Base-by-base conservation (phyloP, 2,329 filamentous ascomycete species). In the Orbilia brochopaga region DNA sequence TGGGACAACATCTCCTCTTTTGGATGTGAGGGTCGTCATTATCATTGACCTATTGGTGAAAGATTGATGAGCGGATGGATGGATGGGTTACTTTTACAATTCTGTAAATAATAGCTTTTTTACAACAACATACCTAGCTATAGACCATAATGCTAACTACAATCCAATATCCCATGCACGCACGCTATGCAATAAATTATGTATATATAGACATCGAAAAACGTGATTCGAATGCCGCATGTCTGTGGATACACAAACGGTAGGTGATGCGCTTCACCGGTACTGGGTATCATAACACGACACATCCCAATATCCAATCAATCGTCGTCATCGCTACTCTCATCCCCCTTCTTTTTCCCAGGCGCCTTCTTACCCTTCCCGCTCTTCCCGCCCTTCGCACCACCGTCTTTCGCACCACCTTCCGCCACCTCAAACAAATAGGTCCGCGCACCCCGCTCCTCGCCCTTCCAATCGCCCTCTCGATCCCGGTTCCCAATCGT, bases 391-490 rank as follows among this genome's bases (percentile, higher is more conserved):
- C 54, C 32, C 21, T 32, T 32, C 40, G 30, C 50, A 50, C 65
- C 23, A 74, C 51, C 27, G 19, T 70, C 48, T 17, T 60, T 44
- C 63, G 54, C 24, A 70, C 57, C 62, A 67, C 72, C 35, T 35
- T 66, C 67, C 24, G 51, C 50, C 46, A 70, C 60, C 44, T 66
- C 75, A 59, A 77, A 77, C n/a, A 77, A 53, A 72, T 66, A 77
- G 21, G 69, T 72, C 50, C 74, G 69, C 44, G 75, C 74, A 15
- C 74, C 55, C 13, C 64, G 75, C 42, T 77, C 74, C 21, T 77
- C 75, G 1, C 76, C 75, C 24, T 76, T 74, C 77, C 77, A 79
- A 15, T 76, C 77, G 52, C 69, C 48, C 35, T 66, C 48, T 11
- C 67, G 30, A 8, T 55, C 70, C 60, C 74, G 57, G 69, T 64